Conservation (phyloP, 352 stramenopile genomes). For the Globisporangium canariense region DNA sequence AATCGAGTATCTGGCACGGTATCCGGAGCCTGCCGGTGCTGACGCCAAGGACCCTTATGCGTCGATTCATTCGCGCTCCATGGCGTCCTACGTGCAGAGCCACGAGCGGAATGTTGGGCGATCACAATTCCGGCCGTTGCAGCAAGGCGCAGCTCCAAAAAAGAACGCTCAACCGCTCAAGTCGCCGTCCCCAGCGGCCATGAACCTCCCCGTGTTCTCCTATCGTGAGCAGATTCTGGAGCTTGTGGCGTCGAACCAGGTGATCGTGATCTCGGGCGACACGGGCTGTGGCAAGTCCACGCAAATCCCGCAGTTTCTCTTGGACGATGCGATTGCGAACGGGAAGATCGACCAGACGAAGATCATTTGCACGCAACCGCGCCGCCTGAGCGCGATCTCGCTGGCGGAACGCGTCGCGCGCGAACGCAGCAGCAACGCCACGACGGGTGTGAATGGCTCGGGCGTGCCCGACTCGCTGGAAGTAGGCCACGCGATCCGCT, state of each 20-base stretch:
- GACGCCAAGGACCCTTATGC: constrained; percentile 1
- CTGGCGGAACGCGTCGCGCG: constrained; percentile 84
- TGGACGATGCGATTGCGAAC: constrained; percentile 78
- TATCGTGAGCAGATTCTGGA: constrained; percentile 70
- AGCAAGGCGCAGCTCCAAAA: neutral
- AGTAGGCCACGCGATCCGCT: constrained; percentile 91
- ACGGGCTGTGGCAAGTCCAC: constrained; percentile 95
- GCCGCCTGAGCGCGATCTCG: constrained; percentile 89
- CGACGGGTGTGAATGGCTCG: constrained; percentile 19
- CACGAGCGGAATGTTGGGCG: constrained; percentile 18
- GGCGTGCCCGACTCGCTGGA: constrained; percentile 21
- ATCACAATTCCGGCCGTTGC: constrained; percentile 43
- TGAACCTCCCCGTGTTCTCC: constrained; percentile 50
- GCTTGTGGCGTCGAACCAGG: constrained; percentile 68
- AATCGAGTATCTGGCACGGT: constrained; percentile 40
- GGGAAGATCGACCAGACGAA: constrained; percentile 54
- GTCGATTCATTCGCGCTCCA: constrained; percentile 11
- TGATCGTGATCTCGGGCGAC: constrained; percentile 92
- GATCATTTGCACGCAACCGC: constrained; percentile 93
- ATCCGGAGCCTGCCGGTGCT: constrained; percentile 20
- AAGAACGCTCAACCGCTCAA: neutral
- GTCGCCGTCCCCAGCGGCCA: constrained; percentile 13
- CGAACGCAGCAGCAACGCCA: constrained; percentile 71
- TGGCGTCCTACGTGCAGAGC: constrained; percentile 15
- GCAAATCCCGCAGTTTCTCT: constrained; percentile 92